phyloP scores from a whole-genome alignment of 1,284 basidiomycete genomes.

The Wallemia hederae region DNA sequence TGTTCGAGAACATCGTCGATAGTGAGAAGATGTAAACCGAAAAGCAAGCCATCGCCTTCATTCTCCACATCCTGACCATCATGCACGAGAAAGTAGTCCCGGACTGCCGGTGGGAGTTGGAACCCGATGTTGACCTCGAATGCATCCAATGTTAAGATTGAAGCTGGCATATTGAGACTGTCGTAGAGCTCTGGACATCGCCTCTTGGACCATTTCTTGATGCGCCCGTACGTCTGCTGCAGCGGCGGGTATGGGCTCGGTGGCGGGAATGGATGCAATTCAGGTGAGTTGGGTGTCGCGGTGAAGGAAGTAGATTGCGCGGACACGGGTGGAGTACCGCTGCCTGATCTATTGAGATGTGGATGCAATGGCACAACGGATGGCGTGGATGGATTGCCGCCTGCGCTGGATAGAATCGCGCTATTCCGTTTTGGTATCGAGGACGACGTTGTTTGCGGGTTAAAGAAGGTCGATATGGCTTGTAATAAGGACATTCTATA shows the following conservation, averaged over 20 bases:
- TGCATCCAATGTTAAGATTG: constrained; percentile 37
- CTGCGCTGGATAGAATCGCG: too few species aligned
- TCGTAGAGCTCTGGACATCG: constrained; percentile 73
- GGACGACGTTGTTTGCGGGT: neutral
- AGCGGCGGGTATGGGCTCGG: constrained; percentile 32
- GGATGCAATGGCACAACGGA: neutral
- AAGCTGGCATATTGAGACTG: constrained; percentile 60
- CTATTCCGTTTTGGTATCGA: neutral
- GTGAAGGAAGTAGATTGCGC: neutral
- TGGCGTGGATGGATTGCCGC: neutral
- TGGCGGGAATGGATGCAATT: neutral
- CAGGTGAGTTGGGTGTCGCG: neutral
- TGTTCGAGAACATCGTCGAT: constrained; percentile 71
- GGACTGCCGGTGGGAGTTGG: constrained; percentile 40
- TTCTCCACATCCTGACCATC: constrained; percentile 74
- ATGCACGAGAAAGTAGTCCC: constrained; percentile 50
- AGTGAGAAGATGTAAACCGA: constrained; percentile 50
- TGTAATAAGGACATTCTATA: neutral
- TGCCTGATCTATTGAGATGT: neutral
- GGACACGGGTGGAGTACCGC: neutral
- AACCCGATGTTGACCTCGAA: constrained; percentile 57
- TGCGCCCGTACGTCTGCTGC: constrained; percentile 42
- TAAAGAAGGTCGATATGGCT: neutral
- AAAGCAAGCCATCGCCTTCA: constrained; percentile 47
- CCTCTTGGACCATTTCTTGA: constrained; percentile 39